These are phyloP conservation scores for Austropuccinia psidii DNA, from an alignment of 1,284 basidiomycete genomes.

Conservation along the genomic window DNA sequence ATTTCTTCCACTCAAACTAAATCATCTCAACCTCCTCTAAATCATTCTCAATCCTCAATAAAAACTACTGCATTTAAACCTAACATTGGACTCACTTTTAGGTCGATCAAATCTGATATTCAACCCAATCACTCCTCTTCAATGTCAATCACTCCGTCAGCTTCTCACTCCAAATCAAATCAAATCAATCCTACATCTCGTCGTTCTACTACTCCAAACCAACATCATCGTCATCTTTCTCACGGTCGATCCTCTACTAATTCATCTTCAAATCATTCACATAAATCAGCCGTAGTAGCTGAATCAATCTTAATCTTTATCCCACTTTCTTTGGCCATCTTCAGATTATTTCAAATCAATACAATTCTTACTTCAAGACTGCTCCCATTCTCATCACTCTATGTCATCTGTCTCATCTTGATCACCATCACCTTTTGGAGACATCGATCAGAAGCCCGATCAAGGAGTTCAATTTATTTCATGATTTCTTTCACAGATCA, in stretches of 20 bases:
- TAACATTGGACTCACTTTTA: background rate
- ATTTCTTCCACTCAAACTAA: background rate
- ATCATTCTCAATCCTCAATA: background rate
- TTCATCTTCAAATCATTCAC: background rate
- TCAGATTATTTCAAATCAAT: background rate
- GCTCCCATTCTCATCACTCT: background rate
- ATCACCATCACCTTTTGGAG: background rate
- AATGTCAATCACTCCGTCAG: too few species aligned
- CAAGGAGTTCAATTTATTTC: constrained; percentile 38
- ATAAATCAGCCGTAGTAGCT: background rate
- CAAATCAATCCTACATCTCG: background rate
- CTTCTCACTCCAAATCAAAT: constrained; percentile 1
- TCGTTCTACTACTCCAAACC: background rate
- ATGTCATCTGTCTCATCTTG: background rate
- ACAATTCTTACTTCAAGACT: background rate
- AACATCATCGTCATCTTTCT: background rate
- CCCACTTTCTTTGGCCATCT: background rate
- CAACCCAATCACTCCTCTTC: background rate
- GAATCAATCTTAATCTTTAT: background rate
- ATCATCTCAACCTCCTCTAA: background rate
- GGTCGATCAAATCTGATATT: background rate
- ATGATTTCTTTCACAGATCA: constrained; percentile 46
- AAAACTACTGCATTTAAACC: background rate
- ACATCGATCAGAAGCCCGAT: background rate
- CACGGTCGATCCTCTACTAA: background rate